A percentile compares a stretch with the other conserved stretches of the same genome.
phyloP scores from a whole-genome alignment of 129 eudicot species.

The Deinandra increscens region DNA sequence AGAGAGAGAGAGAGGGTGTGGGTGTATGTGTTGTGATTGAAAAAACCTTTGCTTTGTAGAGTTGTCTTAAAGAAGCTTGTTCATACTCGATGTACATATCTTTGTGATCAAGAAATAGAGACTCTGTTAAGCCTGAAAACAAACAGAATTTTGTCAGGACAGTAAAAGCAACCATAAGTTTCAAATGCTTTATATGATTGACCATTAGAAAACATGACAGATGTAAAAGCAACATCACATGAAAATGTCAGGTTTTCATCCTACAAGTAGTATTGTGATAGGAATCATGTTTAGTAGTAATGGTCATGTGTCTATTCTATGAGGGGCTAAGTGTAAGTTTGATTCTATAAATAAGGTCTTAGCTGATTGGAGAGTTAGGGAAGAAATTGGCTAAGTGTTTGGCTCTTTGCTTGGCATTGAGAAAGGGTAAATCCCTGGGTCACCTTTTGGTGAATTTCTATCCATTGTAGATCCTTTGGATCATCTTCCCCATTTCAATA shows the following conservation, averaged over 20 bases:
- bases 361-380: too few relatives aligned
- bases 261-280: background rate
- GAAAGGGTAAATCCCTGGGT: too few relatives aligned
- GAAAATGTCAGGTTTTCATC: background rate
- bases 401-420: too few relatives aligned
- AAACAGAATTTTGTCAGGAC: constrained; percentile 23
- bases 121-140: constrained; percentile 83
- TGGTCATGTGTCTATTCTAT: too few relatives aligned
- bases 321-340: too few relatives aligned
- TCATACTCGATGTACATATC: constrained; percentile 91
- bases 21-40: background rate
- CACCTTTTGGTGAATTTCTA: too few relatives aligned
- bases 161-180: constrained; percentile 14
- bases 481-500: too few relatives aligned
- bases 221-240: background rate
- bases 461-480: too few relatives aligned
- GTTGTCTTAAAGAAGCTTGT: constrained; percentile 87
- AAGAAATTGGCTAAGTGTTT: too few relatives aligned
- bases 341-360: too few relatives aligned
- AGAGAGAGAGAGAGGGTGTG: background rate
- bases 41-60: constrained; percentile 86
- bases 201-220: background rate
- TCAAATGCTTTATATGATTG: background rate
- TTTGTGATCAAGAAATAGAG: constrained; percentile 81
- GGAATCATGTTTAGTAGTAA: too few relatives aligned